Conservation (phyloP, 345 rosid genomes). For the Brassica incana region DNA sequence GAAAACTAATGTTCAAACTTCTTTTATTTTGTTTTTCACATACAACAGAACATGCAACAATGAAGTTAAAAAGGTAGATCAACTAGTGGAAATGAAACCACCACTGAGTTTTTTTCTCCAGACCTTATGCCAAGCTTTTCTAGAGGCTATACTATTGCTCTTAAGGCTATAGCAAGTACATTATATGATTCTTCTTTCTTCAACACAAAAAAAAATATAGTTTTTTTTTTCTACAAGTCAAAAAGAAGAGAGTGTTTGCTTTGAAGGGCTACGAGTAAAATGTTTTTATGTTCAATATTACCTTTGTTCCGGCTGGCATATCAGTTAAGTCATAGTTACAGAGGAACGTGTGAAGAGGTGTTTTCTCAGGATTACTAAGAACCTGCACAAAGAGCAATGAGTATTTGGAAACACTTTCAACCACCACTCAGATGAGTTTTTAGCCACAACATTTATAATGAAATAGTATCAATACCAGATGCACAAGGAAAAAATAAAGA, state of each 20-base stretch:
- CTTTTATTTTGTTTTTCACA: not conserved
- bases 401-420: not conserved
- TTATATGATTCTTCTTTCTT: not conserved
- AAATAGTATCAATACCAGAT: not conserved
- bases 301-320: conserved; percentile 81
- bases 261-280: not conserved
- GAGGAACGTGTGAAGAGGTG: conserved; percentile 90
- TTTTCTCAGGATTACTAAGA: conserved; percentile 97
- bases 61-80: conserved; percentile 1
- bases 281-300: conserved; percentile 18
- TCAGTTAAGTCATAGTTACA: conserved; percentile 95
- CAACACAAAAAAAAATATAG: not conserved
- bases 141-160: conserved; percentile 11
- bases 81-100: not conserved
- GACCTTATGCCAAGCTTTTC: not conserved
- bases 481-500: not conserved
- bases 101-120: not conserved
- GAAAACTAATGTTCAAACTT: not conserved
- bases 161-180: conserved; percentile 16
- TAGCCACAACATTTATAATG: not conserved
- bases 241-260: not conserved
- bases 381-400: conserved; percentile 52
- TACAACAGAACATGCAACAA: not conserved
- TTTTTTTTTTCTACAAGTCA: not conserved
- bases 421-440: not conserved